These are phyloP conservation scores for Trichoderma guizhouense DNA, from an alignment of 2,329 filamentous ascomycete genomes.

Conservation along the genomic window DNA sequence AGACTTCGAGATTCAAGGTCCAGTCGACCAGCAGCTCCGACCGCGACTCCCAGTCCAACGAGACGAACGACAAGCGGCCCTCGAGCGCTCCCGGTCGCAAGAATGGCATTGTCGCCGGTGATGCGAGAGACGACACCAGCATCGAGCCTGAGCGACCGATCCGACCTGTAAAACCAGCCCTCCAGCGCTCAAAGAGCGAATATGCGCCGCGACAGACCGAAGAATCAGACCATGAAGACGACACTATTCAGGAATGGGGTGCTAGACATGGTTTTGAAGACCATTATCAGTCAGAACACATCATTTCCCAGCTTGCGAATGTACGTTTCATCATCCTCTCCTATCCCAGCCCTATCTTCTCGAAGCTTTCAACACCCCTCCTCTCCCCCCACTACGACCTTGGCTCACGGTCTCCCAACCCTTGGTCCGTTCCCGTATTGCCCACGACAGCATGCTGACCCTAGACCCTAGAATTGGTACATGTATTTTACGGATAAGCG, in stretches of 20 bases:
- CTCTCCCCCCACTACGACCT: not conserved
- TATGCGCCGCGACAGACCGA: constrained; percentile 43
- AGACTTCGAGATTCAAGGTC: constrained; percentile 29
- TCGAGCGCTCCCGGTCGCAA: constrained; percentile 46
- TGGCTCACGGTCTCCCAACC: not conserved
- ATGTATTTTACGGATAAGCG: constrained; percentile 99
- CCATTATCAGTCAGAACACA: constrained; percentile 86
- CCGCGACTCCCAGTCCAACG: constrained; percentile 29
- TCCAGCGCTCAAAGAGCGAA: constrained; percentile 57
- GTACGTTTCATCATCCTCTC: constrained; percentile 47
- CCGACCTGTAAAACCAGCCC: constrained; percentile 46
- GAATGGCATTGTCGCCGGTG: constrained; percentile 29
- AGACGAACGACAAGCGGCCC: constrained; percentile 38
- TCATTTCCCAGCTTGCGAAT: constrained; percentile 78
- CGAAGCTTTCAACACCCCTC: constrained; percentile 9
- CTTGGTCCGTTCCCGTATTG: not conserved
- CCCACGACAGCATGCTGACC: not conserved
- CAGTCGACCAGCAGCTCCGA: constrained; percentile 30
- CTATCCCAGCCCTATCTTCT: not conserved
- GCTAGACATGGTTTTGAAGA: constrained; percentile 87
- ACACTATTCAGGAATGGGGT: constrained; percentile 52
- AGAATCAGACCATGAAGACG: constrained; percentile 41
- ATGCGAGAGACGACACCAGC: constrained; percentile 34
- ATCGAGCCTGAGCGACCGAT: constrained; percentile 35
- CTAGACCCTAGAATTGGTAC: constrained; percentile 74